Conservation (phyloP, 1,139 yeast species). For the Debaryomycetaceae sp. region DNA sequence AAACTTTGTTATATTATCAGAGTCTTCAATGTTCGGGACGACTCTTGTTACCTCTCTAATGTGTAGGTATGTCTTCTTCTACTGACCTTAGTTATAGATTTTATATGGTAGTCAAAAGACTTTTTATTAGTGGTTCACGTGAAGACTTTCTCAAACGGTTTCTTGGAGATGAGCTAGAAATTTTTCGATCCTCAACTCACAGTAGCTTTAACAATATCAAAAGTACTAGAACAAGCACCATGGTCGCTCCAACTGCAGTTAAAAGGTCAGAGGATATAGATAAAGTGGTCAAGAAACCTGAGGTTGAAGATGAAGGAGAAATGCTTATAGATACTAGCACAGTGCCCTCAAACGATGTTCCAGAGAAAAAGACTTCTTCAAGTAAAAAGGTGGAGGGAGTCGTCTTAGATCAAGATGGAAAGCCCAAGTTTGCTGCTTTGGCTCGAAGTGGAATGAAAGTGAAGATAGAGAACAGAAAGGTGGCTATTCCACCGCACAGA, state of each 20-base stretch:
- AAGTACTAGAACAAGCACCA: conserved; percentile 13
- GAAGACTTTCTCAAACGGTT: background rate
- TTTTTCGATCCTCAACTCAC: conserved; percentile 2
- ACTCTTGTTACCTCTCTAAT: too few species aligned
- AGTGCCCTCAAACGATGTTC: conserved; percentile 27
- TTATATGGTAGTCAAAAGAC: too few species aligned
- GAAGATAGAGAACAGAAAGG: conserved; percentile 80
- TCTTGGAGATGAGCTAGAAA: conserved; percentile 2
- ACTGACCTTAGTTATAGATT: too few species aligned
- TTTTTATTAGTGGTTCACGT: background rate
- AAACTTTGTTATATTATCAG: too few species aligned
- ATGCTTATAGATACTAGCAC: conserved; percentile 64
- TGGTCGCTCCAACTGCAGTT: conserved; percentile 78
- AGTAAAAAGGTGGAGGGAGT: conserved; percentile 46
- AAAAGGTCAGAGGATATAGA: conserved; percentile 18
- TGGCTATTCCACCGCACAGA: conserved; percentile 95
- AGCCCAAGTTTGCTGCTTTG: conserved; percentile 83
- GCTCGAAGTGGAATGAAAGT: conserved; percentile 64
- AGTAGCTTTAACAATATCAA: background rate
- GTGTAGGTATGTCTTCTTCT: too few species aligned
- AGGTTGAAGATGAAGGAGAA: conserved; percentile 49
- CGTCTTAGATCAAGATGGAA: conserved; percentile 81
- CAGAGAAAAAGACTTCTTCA: conserved; percentile 4
- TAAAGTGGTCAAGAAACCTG: conserved; percentile 5
- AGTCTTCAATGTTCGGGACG: too few species aligned